Evolutionary conservation across 495 filamentous ascomycete genomes (phyloP), one percentile per base, ranked within the genome.

Genomic region (Xylona heveae): DNA sequence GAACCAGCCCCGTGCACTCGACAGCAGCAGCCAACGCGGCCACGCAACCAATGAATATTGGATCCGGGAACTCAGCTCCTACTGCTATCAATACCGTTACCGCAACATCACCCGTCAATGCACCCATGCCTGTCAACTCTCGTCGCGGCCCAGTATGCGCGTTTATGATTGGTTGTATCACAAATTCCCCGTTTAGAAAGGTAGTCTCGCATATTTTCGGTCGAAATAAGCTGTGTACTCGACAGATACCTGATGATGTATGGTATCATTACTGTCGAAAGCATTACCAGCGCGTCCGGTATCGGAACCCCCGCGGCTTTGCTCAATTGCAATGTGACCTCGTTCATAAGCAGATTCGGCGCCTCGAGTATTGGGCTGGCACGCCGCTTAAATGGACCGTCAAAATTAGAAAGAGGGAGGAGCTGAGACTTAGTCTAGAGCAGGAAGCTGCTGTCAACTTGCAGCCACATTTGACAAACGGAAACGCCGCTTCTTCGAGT

Each of bases 161-260:
- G n/a, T n/a, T n/a, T n/a, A n/a, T n/a, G n/a, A n/a, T n/a, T n/a
- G n/a, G n/a, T n/a, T 71, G 68, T 41, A 50, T 57, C n/a, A 67
- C 64, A 1, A 53, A 51, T 9, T 58, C 57, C 8, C 52, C 50
- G 5, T 51, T 55, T 13, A 66, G 82, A 21, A 91, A 92, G 46
- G 62, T 74, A 5, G 69, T 90, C 19, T 82, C 77, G 0, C 78
- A 92, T 39, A 60, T 84, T 37, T 88, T 91, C 43, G 82, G 82
- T n/a, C 65, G 82, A 8, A 91, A 92, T 58, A 91, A 92, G 50
- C 51, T 55, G 1, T 67, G 64, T 24, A 90, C 82, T 0, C 63
- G 70, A 10, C 50, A 53, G 3, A 72, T 92, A 25, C 76, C 78
- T 0, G 39, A 57, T 0, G 35, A 61, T 0, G 55, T 76, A 10